Percentiles rank a stretch among this genome's conserved stretches.
Evolutionary conservation across 805 yeast species (phyloP).

Genomic region (Metschnikowia similis): DNA sequence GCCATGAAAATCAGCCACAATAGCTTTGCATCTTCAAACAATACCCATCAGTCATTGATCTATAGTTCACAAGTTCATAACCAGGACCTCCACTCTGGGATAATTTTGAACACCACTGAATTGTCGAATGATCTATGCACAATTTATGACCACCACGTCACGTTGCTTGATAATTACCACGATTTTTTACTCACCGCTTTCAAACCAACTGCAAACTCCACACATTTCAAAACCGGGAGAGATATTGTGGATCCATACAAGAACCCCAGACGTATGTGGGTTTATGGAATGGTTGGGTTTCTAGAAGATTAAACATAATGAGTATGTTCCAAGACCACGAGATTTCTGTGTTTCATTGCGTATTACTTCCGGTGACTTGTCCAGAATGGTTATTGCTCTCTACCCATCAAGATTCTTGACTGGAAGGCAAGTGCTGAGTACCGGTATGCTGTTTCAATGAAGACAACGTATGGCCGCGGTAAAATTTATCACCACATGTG

Average conservation of each 20-base stretch:
- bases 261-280: constrained; percentile 79
- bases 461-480: constrained; percentile 76
- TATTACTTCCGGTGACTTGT: constrained; percentile 78
- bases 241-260: constrained; percentile 74
- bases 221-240: constrained; percentile 64
- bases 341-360: constrained; percentile 68
- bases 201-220: constrained; percentile 50
- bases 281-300: constrained; percentile 78
- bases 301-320: constrained; percentile 65
- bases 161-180: constrained; percentile 64
- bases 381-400: constrained; percentile 83
- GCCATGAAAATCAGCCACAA: constrained; percentile 44
- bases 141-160: constrained; percentile 63
- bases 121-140: constrained; percentile 63
- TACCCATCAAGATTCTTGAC: constrained; percentile 74
- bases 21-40: constrained; percentile 34
- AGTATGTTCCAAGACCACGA: constrained; percentile 74
- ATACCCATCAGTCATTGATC: constrained; percentile 17
- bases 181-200: constrained; percentile 69
- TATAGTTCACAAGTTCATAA: constrained; percentile 15
- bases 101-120: constrained; percentile 40
- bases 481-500: constrained; percentile 84
- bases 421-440: constrained; percentile 81
- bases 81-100: constrained; percentile 11
- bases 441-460: constrained; percentile 76